Evolutionary conservation across 345 rosid genomes (phyloP).

Genomic region (Chamaenerion angustifolium): DNA sequence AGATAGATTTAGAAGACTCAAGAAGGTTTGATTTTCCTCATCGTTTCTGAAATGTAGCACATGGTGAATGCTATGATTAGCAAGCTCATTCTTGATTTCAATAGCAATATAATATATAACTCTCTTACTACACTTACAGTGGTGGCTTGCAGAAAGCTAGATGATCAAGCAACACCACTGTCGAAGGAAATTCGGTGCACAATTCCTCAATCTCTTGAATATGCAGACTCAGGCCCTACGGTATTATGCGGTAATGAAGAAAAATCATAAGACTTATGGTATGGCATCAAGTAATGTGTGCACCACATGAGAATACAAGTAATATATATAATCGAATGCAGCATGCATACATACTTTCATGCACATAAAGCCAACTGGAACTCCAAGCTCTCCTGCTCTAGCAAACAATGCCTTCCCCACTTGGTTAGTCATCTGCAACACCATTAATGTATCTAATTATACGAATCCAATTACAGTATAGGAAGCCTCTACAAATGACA

Average conservation of each 20-base stretch:
- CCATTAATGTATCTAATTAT: neutral
- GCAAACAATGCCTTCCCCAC: slow-evolving; percentile 82
- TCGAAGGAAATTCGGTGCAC: slow-evolving; percentile 68
- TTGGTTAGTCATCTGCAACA: slow-evolving; percentile 64
- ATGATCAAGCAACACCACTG: slow-evolving; percentile 66
- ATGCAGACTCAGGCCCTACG: slow-evolving; percentile 76
- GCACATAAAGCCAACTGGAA: slow-evolving; percentile 93
- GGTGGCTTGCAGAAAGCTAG: slow-evolving; percentile 86
- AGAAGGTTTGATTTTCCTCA: slow-evolving; percentile 41
- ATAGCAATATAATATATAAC: too few relatives aligned
- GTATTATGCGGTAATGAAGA: neutral
- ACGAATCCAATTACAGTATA: too few relatives aligned
- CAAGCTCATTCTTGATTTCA: neutral
- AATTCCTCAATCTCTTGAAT: slow-evolving; percentile 65
- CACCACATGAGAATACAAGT: too few relatives aligned
- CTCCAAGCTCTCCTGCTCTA: slow-evolving; percentile 77
- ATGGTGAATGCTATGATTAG: neutral
- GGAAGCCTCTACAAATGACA: neutral
- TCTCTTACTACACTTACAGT: slow-evolving; percentile 21
- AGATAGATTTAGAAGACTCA: slow-evolving; percentile 61
- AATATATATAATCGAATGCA: neutral
- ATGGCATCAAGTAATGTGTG: neutral
- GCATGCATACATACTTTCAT: slow-evolving; percentile 49
- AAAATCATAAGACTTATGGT: neutral
- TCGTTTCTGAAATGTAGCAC: slow-evolving; percentile 38